Percentiles rank a stretch among this genome's conserved stretches.
Evolutionary conservation across 2,329 filamentous ascomycete genomes (phyloP).

Genomic region (Talaromyces sp.): DNA sequence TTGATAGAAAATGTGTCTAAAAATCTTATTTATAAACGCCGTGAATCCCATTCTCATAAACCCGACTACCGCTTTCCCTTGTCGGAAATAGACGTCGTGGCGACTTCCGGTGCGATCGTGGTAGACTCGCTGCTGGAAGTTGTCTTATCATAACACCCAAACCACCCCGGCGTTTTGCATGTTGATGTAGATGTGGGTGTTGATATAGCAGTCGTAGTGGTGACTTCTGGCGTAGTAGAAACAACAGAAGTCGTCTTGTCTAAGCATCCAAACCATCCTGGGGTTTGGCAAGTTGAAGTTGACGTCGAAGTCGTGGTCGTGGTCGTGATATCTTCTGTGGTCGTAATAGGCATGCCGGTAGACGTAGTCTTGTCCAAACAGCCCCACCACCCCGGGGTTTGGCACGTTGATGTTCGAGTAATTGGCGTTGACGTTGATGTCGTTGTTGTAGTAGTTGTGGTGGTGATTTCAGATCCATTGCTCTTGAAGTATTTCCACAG

Average conservation of each 20-base stretch:
- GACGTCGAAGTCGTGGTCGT: slow-evolving; percentile 27
- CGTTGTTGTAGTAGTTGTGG: slow-evolving; percentile 57
- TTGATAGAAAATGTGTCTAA: neutral
- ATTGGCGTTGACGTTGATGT: slow-evolving; percentile 55
- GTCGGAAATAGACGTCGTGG: neutral
- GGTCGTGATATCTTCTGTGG: slow-evolving; percentile 27
- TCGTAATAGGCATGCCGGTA: slow-evolving; percentile 20
- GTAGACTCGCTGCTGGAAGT: neutral
- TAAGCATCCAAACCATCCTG: slow-evolving; percentile 39
- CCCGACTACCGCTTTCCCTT: neutral
- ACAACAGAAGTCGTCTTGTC: neutral
- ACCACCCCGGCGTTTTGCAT: neutral
- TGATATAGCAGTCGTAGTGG: neutral
- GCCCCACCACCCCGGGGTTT: slow-evolving; percentile 91
- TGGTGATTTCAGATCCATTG: slow-evolving; percentile 75
- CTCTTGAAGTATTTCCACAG: slow-evolving; percentile 94
- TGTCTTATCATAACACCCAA: neutral
- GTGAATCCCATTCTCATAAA: neutral
- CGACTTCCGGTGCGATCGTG: neutral
- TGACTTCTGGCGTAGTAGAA: neutral
- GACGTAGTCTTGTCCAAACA: slow-evolving; percentile 44
- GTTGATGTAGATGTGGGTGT: neutral
- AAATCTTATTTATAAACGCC: neutral
- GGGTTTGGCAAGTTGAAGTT: slow-evolving; percentile 34
- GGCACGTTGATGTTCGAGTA: slow-evolving; percentile 76